phyloP scores from a whole-genome alignment of 2,329 filamentous ascomycete species.

The Malbranchea cinnamomea region DNA sequence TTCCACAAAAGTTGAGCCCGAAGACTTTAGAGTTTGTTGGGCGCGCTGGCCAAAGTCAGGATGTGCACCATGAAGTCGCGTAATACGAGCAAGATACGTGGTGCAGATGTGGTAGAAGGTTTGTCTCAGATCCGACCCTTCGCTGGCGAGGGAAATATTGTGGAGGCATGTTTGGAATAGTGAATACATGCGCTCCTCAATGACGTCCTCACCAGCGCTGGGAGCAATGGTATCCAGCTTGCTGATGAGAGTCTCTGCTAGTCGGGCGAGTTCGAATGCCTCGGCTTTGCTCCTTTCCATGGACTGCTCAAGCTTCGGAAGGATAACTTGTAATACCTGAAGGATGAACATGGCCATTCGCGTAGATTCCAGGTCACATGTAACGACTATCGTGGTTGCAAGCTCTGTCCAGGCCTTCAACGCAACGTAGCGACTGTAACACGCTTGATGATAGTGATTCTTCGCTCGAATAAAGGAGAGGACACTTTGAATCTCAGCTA shows the following conservation, averaged over 20 bases:
- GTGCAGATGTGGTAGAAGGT: conserved; percentile 87
- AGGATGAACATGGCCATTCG: conserved; percentile 65
- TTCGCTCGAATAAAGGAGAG: conserved; percentile 24
- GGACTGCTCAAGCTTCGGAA: conserved; percentile 72
- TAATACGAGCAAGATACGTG: conserved; percentile 52
- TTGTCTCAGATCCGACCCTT: conserved; percentile 57
- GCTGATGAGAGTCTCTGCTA: conserved; percentile 52
- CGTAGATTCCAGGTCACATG: conserved; percentile 61
- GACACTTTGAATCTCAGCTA: conserved; percentile 24
- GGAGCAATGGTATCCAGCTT: conserved; percentile 24
- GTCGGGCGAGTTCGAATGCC: conserved; percentile 58
- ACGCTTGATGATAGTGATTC: conserved; percentile 26
- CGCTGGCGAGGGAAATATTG: conserved; percentile 60
- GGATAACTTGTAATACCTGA: conserved; percentile 70
- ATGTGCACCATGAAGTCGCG: conserved; percentile 15
- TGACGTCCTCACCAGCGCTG: conserved; percentile 42
- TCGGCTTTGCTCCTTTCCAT: conserved; percentile 54
- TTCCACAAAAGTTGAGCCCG: conserved; percentile 70
- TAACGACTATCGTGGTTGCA: conserved; percentile 66
- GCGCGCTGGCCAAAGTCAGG: conserved; percentile 21
- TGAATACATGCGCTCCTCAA: conserved; percentile 80
- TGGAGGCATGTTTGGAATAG: conserved; percentile 77
- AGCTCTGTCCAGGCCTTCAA: conserved; percentile 75
- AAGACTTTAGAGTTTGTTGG: conserved; percentile 57
- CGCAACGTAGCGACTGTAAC: conserved; percentile 44